Conservation (phyloP, 2,329 filamentous ascomycete species). For the Ophiostoma pallidulum region DNA sequence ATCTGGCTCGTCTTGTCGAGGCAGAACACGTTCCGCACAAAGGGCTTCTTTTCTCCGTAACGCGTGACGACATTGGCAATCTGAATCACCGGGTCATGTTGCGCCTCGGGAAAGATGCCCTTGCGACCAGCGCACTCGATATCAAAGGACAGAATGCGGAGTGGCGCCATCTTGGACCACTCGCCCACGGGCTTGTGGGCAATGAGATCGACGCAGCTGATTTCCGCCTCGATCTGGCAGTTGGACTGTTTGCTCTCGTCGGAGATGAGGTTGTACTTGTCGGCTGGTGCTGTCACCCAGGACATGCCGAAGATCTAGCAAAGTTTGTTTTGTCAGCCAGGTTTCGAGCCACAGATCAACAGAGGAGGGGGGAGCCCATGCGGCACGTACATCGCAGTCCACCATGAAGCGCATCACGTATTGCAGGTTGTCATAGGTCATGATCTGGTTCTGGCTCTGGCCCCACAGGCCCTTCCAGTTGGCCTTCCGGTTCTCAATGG, state of each 20-base stretch:
- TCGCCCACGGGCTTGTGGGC: slow-evolving; percentile 84
- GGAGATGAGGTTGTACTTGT: slow-evolving; percentile 62
- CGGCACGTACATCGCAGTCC: slow-evolving; percentile 62
- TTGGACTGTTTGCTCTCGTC: slow-evolving; percentile 68
- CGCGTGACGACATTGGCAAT: slow-evolving; percentile 93
- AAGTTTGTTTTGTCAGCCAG: no score
- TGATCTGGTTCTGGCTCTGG: slow-evolving; percentile 58
- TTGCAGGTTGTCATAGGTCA: slow-evolving; percentile 93
- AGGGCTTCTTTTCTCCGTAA: slow-evolving; percentile 92
- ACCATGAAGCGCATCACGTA: slow-evolving; percentile 97
- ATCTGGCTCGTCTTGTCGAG: slow-evolving; percentile 87
- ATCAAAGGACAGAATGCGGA: slow-evolving; percentile 91
- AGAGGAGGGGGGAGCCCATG: neutral
- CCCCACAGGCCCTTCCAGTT: slow-evolving; percentile 89
- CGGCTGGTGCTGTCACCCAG: slow-evolving; percentile 80
- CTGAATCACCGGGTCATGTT: slow-evolving; percentile 89
- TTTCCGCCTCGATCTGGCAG: slow-evolving; percentile 88
- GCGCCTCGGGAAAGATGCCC: slow-evolving; percentile 90
- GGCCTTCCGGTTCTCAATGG: slow-evolving; percentile 64
- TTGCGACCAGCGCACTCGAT: slow-evolving; percentile 98
- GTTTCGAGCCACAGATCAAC: neutral
- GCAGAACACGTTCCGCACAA: slow-evolving; percentile 93
- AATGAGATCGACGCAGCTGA: slow-evolving; percentile 74
- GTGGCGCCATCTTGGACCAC: slow-evolving; percentile 95
- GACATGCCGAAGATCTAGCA: slow-evolving; percentile 84